Percentiles rank a stretch among this genome's conserved stretches.
These are phyloP conservation scores for Achaetomium macrosporum DNA, from an alignment of 2,329 filamentous ascomycete species.

Conservation along the genomic window DNA sequence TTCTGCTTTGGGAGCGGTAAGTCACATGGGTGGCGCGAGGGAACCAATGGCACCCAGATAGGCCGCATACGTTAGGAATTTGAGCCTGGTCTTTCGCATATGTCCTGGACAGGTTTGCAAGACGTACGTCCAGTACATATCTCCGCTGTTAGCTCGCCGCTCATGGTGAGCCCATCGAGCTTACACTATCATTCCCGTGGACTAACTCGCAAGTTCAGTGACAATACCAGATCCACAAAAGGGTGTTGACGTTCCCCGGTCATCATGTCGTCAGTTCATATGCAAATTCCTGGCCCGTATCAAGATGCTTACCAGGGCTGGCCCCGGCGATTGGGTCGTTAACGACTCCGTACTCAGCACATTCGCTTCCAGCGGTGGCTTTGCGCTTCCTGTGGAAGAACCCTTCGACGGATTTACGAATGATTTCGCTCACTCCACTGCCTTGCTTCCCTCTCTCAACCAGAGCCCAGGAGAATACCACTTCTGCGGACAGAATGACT, in stretches of 20 bases:
- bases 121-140: neutral
- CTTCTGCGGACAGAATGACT: neutral
- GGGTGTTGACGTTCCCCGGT: neutral
- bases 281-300: neutral
- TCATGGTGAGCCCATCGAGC: neutral
- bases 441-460: neutral
- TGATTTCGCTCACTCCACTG: neutral
- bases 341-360: neutral
- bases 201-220: neutral
- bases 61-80: neutral
- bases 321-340: neutral
- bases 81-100: neutral
- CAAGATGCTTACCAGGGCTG: neutral
- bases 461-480: neutral
- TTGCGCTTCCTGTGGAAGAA: neutral
- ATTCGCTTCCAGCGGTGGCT: neutral
- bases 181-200: neutral
- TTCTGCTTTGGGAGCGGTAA: neutral
- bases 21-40: neutral
- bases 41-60: neutral
- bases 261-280: neutral
- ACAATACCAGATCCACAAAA: neutral
- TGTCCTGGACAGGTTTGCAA: neutral
- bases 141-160: neutral
- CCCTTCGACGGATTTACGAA: neutral